Conservation (phyloP, 2,329 filamentous ascomycete species). For the Clarireedia homoeocarpa region DNA sequence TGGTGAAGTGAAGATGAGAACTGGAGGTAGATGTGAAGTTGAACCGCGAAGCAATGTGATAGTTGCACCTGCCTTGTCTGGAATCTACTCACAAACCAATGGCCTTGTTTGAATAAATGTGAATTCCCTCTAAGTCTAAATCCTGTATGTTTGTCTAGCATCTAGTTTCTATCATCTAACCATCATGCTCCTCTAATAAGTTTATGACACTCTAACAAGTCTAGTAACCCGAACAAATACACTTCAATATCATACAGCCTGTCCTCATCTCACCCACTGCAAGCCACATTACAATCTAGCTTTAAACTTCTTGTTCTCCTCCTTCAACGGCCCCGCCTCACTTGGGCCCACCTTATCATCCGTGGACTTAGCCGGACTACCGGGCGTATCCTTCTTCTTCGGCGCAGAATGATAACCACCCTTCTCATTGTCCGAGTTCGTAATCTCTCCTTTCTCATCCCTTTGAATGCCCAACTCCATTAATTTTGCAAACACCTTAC, state of each 20-base stretch:
- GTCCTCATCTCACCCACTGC: too few species aligned
- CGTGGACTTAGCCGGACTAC: conserved; percentile 27
- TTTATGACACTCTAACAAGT: too few species aligned
- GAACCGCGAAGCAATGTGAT: too few species aligned
- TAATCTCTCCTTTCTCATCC: conserved; percentile 43
- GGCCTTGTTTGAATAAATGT: not conserved
- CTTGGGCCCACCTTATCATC: conserved; percentile 25
- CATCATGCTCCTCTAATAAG: not conserved
- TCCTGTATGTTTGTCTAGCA: not conserved
- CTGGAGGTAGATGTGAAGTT: too few species aligned
- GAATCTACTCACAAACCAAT: not conserved
- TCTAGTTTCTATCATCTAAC: conserved; percentile 6
- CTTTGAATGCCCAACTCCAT: conserved; percentile 52
- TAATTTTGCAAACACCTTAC: conserved; percentile 50
- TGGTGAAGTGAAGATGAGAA: too few species aligned
- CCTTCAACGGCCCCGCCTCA: conserved; percentile 35
- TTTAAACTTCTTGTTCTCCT: conserved; percentile 24
- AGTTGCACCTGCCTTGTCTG: not conserved
- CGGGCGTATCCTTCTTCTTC: conserved; percentile 40
- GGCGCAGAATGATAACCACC: conserved; percentile 50
- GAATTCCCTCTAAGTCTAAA: conserved; percentile 10
- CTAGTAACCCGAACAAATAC: too few species aligned
- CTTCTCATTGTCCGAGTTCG: conserved; percentile 48
- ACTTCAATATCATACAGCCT: conserved; percentile 1
- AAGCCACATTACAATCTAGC: conserved; percentile 19